Evolutionary conservation across 768 basidiomycete species (phyloP).

Genomic region (Panellus pusillus): DNA sequence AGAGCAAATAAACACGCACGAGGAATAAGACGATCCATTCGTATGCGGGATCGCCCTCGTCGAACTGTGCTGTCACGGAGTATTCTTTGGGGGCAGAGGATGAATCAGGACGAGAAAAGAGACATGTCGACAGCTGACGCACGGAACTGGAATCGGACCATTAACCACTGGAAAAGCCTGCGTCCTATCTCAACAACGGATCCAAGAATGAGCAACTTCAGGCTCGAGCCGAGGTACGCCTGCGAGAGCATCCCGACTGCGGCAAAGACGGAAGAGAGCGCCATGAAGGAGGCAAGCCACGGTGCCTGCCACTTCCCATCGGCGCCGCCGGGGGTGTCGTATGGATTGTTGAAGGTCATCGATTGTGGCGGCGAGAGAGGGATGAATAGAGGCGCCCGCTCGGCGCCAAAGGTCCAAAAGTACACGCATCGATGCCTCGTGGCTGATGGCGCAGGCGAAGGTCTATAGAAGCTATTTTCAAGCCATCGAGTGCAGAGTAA

Average conservation of each 20-base stretch:
- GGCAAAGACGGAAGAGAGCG: conserved; percentile 14
- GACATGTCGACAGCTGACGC: too few relatives aligned
- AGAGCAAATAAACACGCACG: conserved; percentile 22
- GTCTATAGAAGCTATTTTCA: too few relatives aligned
- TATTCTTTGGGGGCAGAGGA: conserved; percentile 29
- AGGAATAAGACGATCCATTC: conserved; percentile 44
- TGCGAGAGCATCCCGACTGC: conserved; percentile 8
- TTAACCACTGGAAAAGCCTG: conserved; percentile 25
- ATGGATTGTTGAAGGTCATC: too few relatives aligned
- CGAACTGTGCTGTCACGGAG: conserved; percentile 39
- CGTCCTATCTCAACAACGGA: conserved; percentile 5
- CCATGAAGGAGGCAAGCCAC: conserved; percentile 11
- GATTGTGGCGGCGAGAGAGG: too few relatives aligned
- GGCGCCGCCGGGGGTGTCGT: too few relatives aligned
- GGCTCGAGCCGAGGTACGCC: conserved; percentile 9
- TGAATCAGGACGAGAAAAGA: too few relatives aligned
- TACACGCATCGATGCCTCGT: too few relatives aligned
- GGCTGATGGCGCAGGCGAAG: too few relatives aligned
- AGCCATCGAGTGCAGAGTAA: too few relatives aligned
- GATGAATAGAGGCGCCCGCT: too few relatives aligned
- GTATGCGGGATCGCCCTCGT: conserved; percentile 40
- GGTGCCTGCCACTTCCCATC: not conserved
- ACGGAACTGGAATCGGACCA: conserved; percentile 22
- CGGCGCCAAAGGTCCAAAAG: too few relatives aligned
- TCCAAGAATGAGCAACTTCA: conserved; percentile 9